phyloP scores from a whole-genome alignment of 306 rosid species.

The Glycine latifolia region DNA sequence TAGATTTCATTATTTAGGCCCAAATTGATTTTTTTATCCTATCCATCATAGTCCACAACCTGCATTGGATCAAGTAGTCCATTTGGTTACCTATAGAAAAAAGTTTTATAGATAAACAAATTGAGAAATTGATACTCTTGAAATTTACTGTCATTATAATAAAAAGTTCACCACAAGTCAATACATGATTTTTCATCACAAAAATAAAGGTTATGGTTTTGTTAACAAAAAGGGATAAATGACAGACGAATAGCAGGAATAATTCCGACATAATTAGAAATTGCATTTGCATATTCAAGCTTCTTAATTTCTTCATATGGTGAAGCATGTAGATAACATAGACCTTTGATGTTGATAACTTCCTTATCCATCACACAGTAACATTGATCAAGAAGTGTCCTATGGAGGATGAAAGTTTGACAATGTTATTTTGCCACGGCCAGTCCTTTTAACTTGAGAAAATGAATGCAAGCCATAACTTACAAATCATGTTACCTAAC shows the following conservation, averaged over 20 bases:
- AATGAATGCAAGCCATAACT: neutral
- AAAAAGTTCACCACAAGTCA: conserved; percentile 7
- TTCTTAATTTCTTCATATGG: conserved; percentile 9
- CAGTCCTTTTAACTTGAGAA: conserved; percentile 33
- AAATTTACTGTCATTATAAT: neutral
- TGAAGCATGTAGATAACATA: conserved; percentile 27
- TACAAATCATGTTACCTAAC: conserved; percentile 42
- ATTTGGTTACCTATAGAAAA: too few relatives aligned
- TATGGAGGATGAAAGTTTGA: conserved; percentile 28
- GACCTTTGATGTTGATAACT: conserved; percentile 30
- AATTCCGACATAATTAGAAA: conserved; percentile 15
- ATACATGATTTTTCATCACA: neutral
- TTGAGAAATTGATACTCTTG: neutral
- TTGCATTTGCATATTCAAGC: conserved; percentile 27
- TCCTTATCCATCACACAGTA: conserved; percentile 38
- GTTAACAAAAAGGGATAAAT: conserved; percentile 36
- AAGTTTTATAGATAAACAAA: too few relatives aligned
- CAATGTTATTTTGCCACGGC: neutral
- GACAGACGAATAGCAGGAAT: conserved; percentile 18
- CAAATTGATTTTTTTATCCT: too few relatives aligned
- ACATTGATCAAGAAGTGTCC: conserved; percentile 16
- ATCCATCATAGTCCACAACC: too few relatives aligned
- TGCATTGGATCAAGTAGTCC: too few relatives aligned
- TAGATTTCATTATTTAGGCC: too few relatives aligned
- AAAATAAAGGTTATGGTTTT: neutral